These are phyloP conservation scores for Tephrocybe sp. DNA, from an alignment of 768 basidiomycete genomes.

Conservation along the genomic window DNA sequence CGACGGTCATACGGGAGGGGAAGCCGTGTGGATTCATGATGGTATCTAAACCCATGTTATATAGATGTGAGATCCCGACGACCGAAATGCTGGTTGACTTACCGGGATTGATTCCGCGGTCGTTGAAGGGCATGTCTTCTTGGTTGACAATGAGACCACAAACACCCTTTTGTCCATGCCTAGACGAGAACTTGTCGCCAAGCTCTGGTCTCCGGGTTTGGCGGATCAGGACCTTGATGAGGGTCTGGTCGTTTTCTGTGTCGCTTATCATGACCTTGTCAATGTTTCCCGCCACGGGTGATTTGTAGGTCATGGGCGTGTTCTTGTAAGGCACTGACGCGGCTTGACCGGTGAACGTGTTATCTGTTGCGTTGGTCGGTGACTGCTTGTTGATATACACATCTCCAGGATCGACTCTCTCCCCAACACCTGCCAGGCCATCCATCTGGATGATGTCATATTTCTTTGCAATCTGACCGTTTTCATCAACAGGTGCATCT, in stretches of 20 bases:
- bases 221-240: constrained; percentile 96
- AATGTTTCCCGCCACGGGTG: constrained; percentile 88
- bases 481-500: constrained; percentile 85
- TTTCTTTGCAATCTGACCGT: constrained; percentile 73
- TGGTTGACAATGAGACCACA: constrained; percentile 99
- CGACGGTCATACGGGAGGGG: constrained; percentile 98
- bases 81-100: constrained; percentile 21
- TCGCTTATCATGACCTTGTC: constrained; percentile 99
- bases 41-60: constrained; percentile 60
- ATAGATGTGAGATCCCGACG: constrained; percentile 8
- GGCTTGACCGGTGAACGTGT: constrained; percentile 81
- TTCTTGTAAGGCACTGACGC: constrained; percentile 88
- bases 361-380: constrained; percentile 91
- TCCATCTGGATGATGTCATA: constrained; percentile 92
- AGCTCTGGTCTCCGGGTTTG: constrained; percentile 96
- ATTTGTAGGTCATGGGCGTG: constrained; percentile 89
- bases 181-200: constrained; percentile 97
- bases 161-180: constrained; percentile 99
- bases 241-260: constrained; percentile 92
- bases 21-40: constrained; percentile 99
- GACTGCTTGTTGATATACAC: constrained; percentile 97
- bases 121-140: constrained; percentile 99
- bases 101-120: constrained; percentile 94
- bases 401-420: constrained; percentile 89
- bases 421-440: constrained; percentile 93